Evolutionary conservation across 2,329 filamentous ascomycete species (phyloP).

Genomic region (Chaetomiaceae sp.): DNA sequence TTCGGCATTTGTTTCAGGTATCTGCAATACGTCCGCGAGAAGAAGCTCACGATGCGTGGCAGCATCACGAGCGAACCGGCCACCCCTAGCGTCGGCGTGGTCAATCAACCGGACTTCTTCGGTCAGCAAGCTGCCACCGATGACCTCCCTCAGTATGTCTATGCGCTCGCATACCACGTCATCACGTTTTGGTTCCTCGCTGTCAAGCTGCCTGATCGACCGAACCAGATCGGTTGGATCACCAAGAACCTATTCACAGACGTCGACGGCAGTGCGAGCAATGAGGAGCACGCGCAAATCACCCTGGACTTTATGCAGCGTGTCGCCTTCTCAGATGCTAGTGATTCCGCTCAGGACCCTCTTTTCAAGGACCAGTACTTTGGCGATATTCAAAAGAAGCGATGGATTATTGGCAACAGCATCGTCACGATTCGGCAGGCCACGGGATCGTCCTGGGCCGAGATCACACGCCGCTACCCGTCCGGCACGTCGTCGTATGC

Average conservation of each 20-base stretch:
- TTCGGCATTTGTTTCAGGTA: constrained; percentile 96
- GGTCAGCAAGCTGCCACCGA: constrained; percentile 44
- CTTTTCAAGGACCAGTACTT: constrained; percentile 60
- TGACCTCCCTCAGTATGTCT: constrained; percentile 87
- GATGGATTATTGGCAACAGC: constrained; percentile 68
- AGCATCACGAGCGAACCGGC: constrained; percentile 41
- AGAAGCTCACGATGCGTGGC: constrained; percentile 42
- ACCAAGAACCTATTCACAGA: constrained; percentile 79
- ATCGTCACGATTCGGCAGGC: constrained; percentile 70
- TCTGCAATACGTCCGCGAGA: constrained; percentile 77
- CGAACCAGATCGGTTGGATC: constrained; percentile 84
- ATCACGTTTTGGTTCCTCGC: constrained; percentile 97
- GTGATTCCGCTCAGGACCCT: constrained; percentile 63
- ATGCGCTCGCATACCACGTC: constrained; percentile 87
- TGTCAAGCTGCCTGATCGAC: constrained; percentile 74
- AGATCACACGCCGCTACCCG: constrained; percentile 65
- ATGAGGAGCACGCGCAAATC: constrained; percentile 89
- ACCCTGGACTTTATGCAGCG: constrained; percentile 94
- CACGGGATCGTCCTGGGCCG: constrained; percentile 58
- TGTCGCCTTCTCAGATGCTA: constrained; percentile 76
- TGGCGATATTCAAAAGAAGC: constrained; percentile 59
- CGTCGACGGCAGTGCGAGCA: constrained; percentile 62
- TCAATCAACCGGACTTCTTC: constrained; percentile 24
- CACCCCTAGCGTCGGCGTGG: constrained; percentile 23
- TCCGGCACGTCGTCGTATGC: constrained; percentile 58